phyloP scores from a whole-genome alignment of 768 basidiomycete genomes.

The Mrakia blollopis region DNA sequence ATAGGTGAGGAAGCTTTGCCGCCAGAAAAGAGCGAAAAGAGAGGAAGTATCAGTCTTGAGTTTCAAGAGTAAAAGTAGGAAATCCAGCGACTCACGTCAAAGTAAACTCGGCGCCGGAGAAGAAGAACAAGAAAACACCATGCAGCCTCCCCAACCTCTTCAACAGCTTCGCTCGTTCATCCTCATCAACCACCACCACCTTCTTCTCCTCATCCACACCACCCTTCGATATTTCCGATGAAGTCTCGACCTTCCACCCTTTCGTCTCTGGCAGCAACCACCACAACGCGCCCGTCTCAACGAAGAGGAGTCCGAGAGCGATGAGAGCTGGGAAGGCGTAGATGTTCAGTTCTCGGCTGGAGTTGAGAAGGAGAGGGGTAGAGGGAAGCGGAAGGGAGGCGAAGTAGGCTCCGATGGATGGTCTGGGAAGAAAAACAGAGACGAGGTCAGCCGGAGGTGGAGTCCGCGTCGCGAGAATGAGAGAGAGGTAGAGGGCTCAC shows the following conservation, averaged over 20 bases:
- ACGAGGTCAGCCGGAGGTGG: background rate
- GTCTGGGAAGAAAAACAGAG: conserved; percentile 52
- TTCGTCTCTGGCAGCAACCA: conserved; percentile 80
- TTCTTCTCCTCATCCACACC: conserved; percentile 33
- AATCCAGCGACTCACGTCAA: conserved; percentile 60
- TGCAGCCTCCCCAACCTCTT: conserved; percentile 63
- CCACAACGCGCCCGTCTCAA: conserved; percentile 74
- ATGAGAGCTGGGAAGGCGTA: conserved; percentile 86
- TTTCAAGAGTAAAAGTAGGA: too few species aligned
- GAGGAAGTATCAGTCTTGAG: too few species aligned
- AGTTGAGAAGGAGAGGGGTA: background rate
- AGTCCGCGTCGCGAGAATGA: background rate
- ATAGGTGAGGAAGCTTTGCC: conserved; percentile 27
- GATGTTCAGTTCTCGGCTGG: conserved; percentile 62
- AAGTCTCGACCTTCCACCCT: conserved; percentile 44
- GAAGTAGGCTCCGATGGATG: conserved; percentile 93
- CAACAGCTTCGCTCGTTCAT: conserved; percentile 54
- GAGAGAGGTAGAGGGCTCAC: too few species aligned
- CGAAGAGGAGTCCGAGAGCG: conserved; percentile 67
- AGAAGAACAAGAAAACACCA: conserved; percentile 78
- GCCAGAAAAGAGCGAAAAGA: too few species aligned
- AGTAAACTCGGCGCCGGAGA: conserved; percentile 88
- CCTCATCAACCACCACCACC: conserved; percentile 9
- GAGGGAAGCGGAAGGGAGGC: conserved; percentile 65
- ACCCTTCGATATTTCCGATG: conserved; percentile 34